A percentile compares a stretch with the other conserved stretches of the same genome.
Evolutionary conservation across 192 early-diverging fungal genomes (phyloP).

Genomic region (Mortierella hygrophila): DNA sequence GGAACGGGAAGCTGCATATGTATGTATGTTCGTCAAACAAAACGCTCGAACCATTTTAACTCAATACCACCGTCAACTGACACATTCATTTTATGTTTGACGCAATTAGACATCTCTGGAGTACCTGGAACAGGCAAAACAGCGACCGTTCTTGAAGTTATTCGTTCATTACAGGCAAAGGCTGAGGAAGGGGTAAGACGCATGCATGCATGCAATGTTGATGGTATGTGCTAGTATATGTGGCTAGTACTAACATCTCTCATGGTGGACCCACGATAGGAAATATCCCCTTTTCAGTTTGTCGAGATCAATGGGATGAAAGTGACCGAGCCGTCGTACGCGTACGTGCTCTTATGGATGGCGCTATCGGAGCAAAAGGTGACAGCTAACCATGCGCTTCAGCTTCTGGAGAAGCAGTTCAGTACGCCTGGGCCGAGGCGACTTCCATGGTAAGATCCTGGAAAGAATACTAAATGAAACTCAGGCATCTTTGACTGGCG

Average conservation of each 20-base stretch:
- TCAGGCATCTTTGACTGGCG: not conserved
- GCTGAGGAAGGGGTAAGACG: conserved; percentile 66
- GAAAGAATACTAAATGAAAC: not conserved
- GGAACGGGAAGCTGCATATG: conserved; percentile 89
- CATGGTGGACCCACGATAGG: conserved; percentile 30
- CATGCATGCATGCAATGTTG: not conserved
- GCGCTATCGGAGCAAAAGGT: conserved; percentile 72
- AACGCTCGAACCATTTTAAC: not conserved
- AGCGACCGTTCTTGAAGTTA: conserved; percentile 89
- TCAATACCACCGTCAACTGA: not conserved
- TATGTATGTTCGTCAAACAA: conserved; percentile 68
- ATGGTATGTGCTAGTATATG: not conserved
- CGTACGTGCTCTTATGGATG: conserved; percentile 89
- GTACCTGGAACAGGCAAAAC: conserved; percentile 99
- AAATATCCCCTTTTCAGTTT: conserved; percentile 83
- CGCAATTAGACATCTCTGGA: conserved; percentile 84
- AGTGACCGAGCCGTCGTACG: conserved; percentile 90
- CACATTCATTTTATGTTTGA: not conserved
- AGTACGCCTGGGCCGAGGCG: conserved; percentile 64
- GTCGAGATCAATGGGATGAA: conserved; percentile 99
- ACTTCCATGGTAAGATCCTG: conserved; percentile 53
- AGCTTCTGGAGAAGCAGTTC: conserved; percentile 81
- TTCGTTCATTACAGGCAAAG: conserved; percentile 76
- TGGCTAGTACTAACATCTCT: not conserved
- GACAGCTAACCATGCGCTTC: conserved; percentile 80